phyloP scores from a whole-genome alignment of 1,284 basidiomycete species.

The Microbotryum intermedium region DNA sequence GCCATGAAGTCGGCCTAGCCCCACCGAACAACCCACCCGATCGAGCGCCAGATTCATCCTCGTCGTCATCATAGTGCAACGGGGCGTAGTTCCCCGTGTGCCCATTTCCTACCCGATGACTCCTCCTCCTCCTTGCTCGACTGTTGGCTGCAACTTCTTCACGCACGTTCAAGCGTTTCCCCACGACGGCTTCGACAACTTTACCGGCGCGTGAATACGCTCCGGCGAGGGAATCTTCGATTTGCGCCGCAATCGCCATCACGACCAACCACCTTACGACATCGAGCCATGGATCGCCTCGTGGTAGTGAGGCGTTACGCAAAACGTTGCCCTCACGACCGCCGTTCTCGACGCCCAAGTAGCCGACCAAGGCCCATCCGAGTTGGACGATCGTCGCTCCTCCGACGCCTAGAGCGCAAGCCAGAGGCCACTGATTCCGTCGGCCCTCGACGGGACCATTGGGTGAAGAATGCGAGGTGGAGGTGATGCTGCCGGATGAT shows the following conservation, averaged over 20 bases:
- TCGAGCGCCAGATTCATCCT: too few relatives aligned
- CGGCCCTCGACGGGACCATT: neutral
- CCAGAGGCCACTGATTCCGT: conserved; percentile 34
- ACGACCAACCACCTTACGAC: conserved; percentile 30
- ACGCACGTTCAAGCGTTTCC: neutral
- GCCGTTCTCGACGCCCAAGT: conserved; percentile 24
- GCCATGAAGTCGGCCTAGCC: neutral
- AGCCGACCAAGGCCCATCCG: conserved; percentile 35
- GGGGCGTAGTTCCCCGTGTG: too few relatives aligned
- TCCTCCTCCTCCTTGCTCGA: neutral
- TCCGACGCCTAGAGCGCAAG: conserved; percentile 27
- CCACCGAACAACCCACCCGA: too few relatives aligned
- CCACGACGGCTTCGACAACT: conserved; percentile 2
- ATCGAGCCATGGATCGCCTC: conserved; percentile 29
- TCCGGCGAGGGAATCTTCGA: conserved; percentile 9
- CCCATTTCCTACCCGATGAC: too few relatives aligned
- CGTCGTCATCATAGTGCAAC: too few relatives aligned
- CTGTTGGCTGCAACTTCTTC: neutral
- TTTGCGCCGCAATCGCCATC: conserved; percentile 21
- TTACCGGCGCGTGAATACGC: conserved; percentile 5
- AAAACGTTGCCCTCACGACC: conserved; percentile 31
- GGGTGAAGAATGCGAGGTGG: neutral
- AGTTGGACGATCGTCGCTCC: conserved; percentile 28
- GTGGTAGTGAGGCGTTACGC: conserved; percentile 22
- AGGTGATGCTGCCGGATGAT: too few relatives aligned